Evolutionary conservation across 169 alveolate genomes (phyloP), one percentile per base, ranked within the genome.

Genomic region (Plasmodium knowlesi): DNA sequence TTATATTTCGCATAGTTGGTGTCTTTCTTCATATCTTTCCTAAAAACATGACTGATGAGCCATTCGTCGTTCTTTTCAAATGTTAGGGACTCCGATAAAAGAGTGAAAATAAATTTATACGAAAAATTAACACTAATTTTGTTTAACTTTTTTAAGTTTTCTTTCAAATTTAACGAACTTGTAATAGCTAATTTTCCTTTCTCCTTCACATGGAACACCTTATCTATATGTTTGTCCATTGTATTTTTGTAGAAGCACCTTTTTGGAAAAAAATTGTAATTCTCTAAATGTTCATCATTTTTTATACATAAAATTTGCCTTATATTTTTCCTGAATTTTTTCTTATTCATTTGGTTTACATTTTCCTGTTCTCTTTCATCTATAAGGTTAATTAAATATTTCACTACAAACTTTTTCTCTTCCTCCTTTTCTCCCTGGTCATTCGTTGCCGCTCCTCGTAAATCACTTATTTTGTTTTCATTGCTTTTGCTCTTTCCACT

Each of bases 141-240:
- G 67, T 86, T 86, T 50, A 86, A 5, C 43, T 74, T 76, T 86
- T 78, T 86, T 76, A 86, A 22, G 67, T 86, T 86, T 57, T 86
- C 70, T 43, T 86, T 86, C 43, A 74, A 16, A 86, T 73, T 50
- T 50, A 86, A 86, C 25, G 93, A 74, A n/a, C 70, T 50, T 54
- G 80, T 76, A 34, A 76, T 28, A 32, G 74, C 14, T 34, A 86
- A 74, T 76, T 86, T 86, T 54, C 76, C 74, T 25, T 37, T 86
- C 80, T 86, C 25, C 16, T 74, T 73, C 70, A 57, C 46, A 54
- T 76, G 86, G 81, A 86, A 86, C 39, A 86, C 61, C 9, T 86
- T 86, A 28, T 86, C 93, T 16, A 86, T 86, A 86, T 76, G 34
- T 74, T 22, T 76, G 43, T 86, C 93, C 93, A 76, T 76, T 86